A percentile compares a stretch with the other conserved stretches of the same genome.
phyloP scores from a whole-genome alignment of 495 filamentous ascomycete genomes.

The Choiromyces venosus region DNA sequence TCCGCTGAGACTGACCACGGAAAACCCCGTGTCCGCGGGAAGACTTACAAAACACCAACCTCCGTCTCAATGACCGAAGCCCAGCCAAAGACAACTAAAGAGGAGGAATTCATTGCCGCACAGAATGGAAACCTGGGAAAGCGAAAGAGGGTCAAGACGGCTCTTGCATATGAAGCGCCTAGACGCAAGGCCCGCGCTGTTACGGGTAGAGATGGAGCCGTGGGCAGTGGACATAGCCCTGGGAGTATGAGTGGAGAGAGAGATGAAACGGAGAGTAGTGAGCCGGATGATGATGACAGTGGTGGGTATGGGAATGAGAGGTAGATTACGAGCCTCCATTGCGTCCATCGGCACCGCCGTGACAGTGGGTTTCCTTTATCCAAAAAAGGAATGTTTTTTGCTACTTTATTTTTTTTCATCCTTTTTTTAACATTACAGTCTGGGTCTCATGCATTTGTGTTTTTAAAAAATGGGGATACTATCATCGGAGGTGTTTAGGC shows the following conservation, averaged over 20 bases:
- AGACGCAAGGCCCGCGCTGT: conserved; percentile 30
- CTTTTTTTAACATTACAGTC: not conserved
- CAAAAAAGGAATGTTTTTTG: not conserved
- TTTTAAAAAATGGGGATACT: not conserved
- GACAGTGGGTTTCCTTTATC: not conserved
- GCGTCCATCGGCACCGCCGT: not conserved
- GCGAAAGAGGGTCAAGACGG: conserved; percentile 33
- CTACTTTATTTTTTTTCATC: conserved; percentile 9
- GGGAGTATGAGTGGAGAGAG: conserved; percentile 30
- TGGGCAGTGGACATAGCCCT: conserved; percentile 22
- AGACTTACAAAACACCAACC: conserved; percentile 32
- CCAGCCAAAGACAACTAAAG: conserved; percentile 29
- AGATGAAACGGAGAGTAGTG: conserved; percentile 28
- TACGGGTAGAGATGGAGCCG: conserved; percentile 6
- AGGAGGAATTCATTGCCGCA: conserved; percentile 34
- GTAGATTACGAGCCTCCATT: conserved; percentile 2
- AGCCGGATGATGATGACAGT: conserved; percentile 27
- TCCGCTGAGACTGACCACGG: conserved; percentile 6
- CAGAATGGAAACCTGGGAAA: conserved; percentile 36
- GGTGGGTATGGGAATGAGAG: conserved; percentile 29
- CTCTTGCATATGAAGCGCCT: conserved; percentile 32
- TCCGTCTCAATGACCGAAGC: conserved; percentile 25
- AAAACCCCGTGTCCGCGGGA: conserved; percentile 29
- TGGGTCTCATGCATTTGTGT: not conserved
- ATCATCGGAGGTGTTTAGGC: conserved; percentile 5